Evolutionary conservation across 768 basidiomycete species (phyloP), one percentile per base, ranked within the genome.

Genomic region (Mycena latifolia): DNA sequence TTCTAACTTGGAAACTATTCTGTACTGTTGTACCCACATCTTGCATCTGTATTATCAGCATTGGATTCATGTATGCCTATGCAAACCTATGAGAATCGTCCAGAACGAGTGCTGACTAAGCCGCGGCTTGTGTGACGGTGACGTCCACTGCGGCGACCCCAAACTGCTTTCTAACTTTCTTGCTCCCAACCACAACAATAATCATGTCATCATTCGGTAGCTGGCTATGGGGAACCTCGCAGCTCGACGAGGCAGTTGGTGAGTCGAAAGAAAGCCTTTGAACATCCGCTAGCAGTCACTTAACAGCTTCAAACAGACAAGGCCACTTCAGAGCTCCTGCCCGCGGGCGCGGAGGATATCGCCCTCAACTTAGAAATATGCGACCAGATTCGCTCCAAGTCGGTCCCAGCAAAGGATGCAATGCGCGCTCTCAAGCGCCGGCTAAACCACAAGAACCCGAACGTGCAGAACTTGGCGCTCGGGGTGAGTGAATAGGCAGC

Each of bases 281-380:
- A 17, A 24, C 11, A 59, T 54, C 41, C 10, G 8, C 6, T 12
- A 62, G 28, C 39, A 41, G 15, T 22, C 22, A 52, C 47, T 53
- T 55, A 51, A 64, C 67, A 55, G 70, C 61, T 55, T 64, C 20
- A 35, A 27, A 60, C 77, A 97, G 95, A 96, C 83, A 95, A 93
- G 80, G 93, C 94, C n/a, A 98, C 96, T 18, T 95, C 95, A 5
- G 94, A 96, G 77, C 84, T 95, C 27, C 79, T 95, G 57, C 94
- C 95, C 41, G 85, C 88, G 51, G 92, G 92, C 28, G 81, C 88
- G 56, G 94, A 96, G 76, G 95, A 98, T 77, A 95, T 99, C 41
- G 94, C 95, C 11, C 84, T 95, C 69, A 92, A 92, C 73, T 92
- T 99, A 64, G 95, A 98, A 77, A 94, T 98, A 83, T 95, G 95